Base-by-base conservation (phyloP, 2,329 filamentous ascomycete genomes). In the Aureobasidium zeae region DNA sequence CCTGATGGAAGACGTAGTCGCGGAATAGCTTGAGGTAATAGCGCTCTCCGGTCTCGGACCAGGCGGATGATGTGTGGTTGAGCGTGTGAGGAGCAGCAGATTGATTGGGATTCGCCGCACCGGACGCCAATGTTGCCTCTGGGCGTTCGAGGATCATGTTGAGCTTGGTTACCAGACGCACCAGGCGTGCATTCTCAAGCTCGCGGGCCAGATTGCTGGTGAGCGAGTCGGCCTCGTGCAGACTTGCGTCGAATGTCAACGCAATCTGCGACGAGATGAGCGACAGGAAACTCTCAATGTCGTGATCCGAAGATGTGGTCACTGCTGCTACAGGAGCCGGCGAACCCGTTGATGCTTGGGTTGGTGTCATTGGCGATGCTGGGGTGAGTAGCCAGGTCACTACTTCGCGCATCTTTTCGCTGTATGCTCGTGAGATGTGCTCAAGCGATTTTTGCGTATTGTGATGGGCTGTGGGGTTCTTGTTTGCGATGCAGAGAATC, bases 1-100 rank as follows among this genome's bases (percentile, higher is more conserved):
- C 87, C 57, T 94, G 88, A 62, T 98, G 91, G 65, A 96, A 98
- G 29, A 95, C 86, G 55, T 93, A 96, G 64, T 98, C 91, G 37
- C 91, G 78, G 70, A 96, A 96, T 7, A 98, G 74, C 65, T 94
- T 95, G 51, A 98, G 71, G 59, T 86, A 83, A 61, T 94, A 96
- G 20, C 88, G 78, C 55, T 94, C 86, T 19, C 89, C 89, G 35
- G 84, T 91, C 62, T 96, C 89, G 4, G 86, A 85, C 89, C 91
- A 98, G 3, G 58, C 51, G 11, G 53, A 48, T 5, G 56, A 57
- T 15, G 56, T 52, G 44, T 60, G 55, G 41, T 60, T 60, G 9
- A 57, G 49, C 6, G 20, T 54, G 54, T 11, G 58, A 39, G 3
- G 55, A 48, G 22, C 46, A 50, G 46, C 48, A 58, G 44, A 54